phyloP scores from a whole-genome alignment of 176 grass and related monocot genomes.

The Carex parvula region DNA sequence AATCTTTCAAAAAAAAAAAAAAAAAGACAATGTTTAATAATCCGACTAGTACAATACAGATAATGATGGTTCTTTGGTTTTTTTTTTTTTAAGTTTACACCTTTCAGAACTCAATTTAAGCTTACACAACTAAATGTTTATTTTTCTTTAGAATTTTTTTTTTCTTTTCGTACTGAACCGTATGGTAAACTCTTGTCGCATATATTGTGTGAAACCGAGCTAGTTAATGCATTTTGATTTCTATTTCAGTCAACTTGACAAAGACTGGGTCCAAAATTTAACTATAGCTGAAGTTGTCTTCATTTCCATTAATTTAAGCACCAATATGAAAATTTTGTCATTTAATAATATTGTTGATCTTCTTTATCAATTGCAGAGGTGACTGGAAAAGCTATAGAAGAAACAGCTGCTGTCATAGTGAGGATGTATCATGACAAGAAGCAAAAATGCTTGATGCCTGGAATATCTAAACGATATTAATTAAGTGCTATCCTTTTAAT shows the following conservation, averaged over 20 bases:
- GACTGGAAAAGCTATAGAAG: constrained; percentile 96
- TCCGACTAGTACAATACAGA: no score
- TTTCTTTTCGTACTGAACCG: background rate
- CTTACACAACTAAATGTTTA: background rate
- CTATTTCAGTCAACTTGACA: background rate
- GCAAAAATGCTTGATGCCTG: constrained; percentile 76
- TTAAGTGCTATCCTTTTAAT: constrained; percentile 33
- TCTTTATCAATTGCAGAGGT: constrained; percentile 52
- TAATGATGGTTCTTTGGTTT: background rate
- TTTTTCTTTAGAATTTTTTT: background rate
- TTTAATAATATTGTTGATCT: constrained; percentile 4
- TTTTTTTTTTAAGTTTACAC: background rate
- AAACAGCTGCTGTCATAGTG: constrained; percentile 86
- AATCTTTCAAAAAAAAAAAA: no score
- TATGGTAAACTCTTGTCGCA: background rate
- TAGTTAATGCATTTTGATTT: background rate
- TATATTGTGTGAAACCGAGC: background rate
- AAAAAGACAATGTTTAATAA: no score
- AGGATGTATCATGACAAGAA: constrained; percentile 84
- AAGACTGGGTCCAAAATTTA: no score
- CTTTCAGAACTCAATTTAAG: background rate
- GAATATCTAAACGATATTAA: constrained; percentile 95
- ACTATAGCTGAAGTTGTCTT: background rate
- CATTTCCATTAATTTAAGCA: background rate
- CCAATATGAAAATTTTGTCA: background rate